Conservation (phyloP, 441 rosid genomes). For the Gossypium schwendimanii region DNA sequence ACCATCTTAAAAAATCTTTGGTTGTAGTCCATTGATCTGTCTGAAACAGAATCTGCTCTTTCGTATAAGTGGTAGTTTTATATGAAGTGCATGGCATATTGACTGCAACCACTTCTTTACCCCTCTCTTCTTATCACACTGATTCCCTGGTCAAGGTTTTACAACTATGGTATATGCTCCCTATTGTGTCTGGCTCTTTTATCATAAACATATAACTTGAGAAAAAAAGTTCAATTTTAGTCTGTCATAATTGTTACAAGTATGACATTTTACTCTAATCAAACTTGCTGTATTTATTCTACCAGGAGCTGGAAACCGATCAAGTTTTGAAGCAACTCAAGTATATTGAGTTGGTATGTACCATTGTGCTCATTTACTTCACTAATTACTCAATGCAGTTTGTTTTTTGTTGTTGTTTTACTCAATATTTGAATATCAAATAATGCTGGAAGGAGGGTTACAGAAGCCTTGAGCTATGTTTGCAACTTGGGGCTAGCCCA, state of each 20-base stretch:
- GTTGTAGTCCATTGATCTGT: neutral
- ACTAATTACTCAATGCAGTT: neutral
- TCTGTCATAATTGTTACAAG: neutral
- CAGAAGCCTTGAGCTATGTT: neutral
- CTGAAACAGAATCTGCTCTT: neutral
- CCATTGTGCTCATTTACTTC: neutral
- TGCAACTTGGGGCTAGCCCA: neutral
- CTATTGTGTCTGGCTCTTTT: neutral
- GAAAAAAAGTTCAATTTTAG: neutral
- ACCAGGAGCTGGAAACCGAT: slow-evolving; percentile 77
- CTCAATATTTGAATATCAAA: neutral
- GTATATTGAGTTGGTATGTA: slow-evolving; percentile 60
- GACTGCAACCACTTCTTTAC: too few relatives aligned
- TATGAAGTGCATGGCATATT: neutral
- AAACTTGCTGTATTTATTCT: slow-evolving; percentile 10
- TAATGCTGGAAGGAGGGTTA: neutral
- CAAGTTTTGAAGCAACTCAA: slow-evolving; percentile 65
- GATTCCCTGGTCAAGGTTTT: neutral
- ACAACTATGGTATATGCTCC: neutral
- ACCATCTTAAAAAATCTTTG: neutral
- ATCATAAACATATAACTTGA: neutral
- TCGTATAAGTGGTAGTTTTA: neutral
- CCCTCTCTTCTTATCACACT: too few relatives aligned
- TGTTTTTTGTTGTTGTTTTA: neutral
- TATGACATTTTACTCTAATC: neutral